Evolutionary conservation across 2,329 filamentous ascomycete species (phyloP).

Genomic region (Aspergillus fijiensis): DNA sequence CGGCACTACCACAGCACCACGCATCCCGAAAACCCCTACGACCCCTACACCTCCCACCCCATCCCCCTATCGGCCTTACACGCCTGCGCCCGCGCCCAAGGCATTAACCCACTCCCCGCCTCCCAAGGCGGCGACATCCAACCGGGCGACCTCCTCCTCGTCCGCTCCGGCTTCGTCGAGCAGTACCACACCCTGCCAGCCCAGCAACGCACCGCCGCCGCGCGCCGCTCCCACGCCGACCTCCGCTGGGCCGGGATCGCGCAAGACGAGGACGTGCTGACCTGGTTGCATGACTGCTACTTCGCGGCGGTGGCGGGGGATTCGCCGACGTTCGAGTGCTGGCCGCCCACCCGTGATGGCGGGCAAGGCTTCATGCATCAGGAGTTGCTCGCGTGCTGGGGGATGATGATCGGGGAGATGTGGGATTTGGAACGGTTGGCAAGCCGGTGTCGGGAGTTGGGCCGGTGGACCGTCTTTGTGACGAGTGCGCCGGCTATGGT

Average conservation of each 20-base stretch:
- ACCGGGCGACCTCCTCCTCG: constrained; percentile 64
- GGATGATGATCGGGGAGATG: constrained; percentile 48
- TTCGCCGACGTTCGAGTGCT: constrained; percentile 62
- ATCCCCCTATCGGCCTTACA: constrained; percentile 59
- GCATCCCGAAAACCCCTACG: constrained; percentile 52
- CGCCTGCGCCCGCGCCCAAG: constrained; percentile 59
- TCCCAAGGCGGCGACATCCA: constrained; percentile 56
- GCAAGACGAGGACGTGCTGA: constrained; percentile 56
- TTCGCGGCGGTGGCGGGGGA: constrained; percentile 68
- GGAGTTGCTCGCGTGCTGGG: constrained; percentile 45
- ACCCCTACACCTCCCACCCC: constrained; percentile 53
- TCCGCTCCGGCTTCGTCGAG: constrained; percentile 64
- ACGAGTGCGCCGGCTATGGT: constrained; percentile 45
- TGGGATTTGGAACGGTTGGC: constrained; percentile 44
- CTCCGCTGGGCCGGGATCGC: constrained; percentile 51
- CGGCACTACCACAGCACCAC: constrained; percentile 50
- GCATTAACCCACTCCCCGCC: constrained; percentile 59
- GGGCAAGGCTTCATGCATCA: constrained; percentile 39
- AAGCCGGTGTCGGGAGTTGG: constrained; percentile 34
- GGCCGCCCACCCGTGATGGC: constrained; percentile 49
- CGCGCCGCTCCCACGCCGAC: constrained; percentile 37
- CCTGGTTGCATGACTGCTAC: constrained; percentile 69
- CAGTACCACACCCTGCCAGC: constrained; percentile 52
- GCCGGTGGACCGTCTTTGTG: constrained; percentile 44
- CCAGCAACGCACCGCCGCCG: constrained; percentile 34